Evolutionary conservation across 768 basidiomycete genomes (phyloP).

Genomic region (Naganishia onofrii): DNA sequence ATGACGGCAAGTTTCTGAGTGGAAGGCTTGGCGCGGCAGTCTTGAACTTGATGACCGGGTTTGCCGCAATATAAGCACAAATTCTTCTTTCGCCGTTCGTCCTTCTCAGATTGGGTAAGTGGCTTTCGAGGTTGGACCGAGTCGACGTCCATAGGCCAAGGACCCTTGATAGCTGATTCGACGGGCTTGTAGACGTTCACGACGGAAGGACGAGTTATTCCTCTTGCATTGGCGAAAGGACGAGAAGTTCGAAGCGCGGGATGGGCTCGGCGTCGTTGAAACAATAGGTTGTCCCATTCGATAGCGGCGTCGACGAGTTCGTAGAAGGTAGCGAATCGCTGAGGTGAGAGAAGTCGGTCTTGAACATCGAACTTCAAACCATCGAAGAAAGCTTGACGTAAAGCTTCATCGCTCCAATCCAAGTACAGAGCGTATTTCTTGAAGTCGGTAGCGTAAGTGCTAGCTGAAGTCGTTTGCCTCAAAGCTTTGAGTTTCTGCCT

Average conservation of each 20-base stretch:
- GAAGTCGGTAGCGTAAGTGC: conserved; percentile 6
- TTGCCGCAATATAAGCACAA: not conserved
- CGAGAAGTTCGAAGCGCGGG: not conserved
- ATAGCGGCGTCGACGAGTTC: conserved; percentile 1
- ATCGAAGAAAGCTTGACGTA: conserved; percentile 4
- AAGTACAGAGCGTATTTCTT: conserved; percentile 5
- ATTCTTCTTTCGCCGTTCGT: not conserved
- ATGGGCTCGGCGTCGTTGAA: not conserved
- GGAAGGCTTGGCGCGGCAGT: not conserved
- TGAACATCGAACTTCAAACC: not conserved
- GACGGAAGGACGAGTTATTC: not conserved
- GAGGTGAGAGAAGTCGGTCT: conserved; percentile 6
- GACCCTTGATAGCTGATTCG: not conserved
- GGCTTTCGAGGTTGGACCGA: not conserved
- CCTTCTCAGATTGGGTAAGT: conserved; percentile 1
- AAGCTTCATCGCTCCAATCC: conserved; percentile 2
- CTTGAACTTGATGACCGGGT: not conserved
- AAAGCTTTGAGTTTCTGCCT: conserved; percentile 3
- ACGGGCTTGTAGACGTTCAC: not conserved
- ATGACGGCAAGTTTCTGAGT: not conserved
- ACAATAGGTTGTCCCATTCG: conserved; percentile 6
- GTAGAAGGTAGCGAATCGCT: not conserved
- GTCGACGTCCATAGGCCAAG: conserved; percentile 4
- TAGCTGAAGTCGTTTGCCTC: conserved; percentile 2
- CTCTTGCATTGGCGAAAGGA: not conserved